Evolutionary conservation across 2,329 filamentous ascomycete species (phyloP).

Genomic region (Xylaria arbuscula): DNA sequence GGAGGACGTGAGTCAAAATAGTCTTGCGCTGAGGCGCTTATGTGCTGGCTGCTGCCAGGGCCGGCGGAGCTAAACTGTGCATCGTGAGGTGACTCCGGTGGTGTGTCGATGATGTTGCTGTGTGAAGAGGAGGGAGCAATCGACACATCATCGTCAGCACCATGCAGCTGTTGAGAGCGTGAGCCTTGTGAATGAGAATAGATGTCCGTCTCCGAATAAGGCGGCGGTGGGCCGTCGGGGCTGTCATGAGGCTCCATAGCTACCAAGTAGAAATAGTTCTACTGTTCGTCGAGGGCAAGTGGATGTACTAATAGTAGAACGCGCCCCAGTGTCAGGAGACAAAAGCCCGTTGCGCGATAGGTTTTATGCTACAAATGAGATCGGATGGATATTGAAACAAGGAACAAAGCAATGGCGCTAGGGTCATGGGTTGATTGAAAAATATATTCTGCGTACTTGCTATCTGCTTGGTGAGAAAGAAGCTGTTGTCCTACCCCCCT

Average conservation of each 20-base stretch:
- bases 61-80: conserved; percentile 48
- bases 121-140: conserved; percentile 55
- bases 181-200: conserved; percentile 58
- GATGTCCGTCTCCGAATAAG: conserved; percentile 68
- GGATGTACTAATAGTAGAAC: not conserved
- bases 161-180: conserved; percentile 43
- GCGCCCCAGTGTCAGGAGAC: not conserved
- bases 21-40: conserved; percentile 51
- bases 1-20: conserved; percentile 62
- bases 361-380: not conserved
- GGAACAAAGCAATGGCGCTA: not conserved
- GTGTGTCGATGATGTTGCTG: conserved; percentile 63
- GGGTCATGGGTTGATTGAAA: not conserved
- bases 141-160: conserved; percentile 53
- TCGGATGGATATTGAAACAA: not conserved
- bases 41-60: conserved; percentile 42
- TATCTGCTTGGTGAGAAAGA: conserved; percentile 11
- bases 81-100: conserved; percentile 60
- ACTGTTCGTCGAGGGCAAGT: not conserved
- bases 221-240: conserved; percentile 63
- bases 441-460: conserved; percentile 8
- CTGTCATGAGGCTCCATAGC: conserved; percentile 50
- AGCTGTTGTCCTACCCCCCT: not conserved
- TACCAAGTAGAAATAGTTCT: no score
- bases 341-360: not conserved